Evolutionary conservation across 148 eudicot species (phyloP).

Genomic region (Cornus suecica): DNA sequence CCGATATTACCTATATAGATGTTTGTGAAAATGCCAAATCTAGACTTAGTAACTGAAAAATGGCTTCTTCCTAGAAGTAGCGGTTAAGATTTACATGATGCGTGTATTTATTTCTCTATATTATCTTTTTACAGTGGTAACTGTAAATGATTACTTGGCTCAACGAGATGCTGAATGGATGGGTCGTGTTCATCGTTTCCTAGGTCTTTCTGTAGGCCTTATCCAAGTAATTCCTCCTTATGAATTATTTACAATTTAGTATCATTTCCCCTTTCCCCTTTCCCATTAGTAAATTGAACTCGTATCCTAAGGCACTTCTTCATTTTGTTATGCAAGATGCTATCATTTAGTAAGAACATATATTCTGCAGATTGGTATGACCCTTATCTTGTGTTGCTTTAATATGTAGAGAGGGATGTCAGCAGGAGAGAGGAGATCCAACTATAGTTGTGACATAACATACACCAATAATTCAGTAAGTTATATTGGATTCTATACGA

Average conservation of each 20-base stretch:
- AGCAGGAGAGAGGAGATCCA: constrained; percentile 65
- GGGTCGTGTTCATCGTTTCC: constrained; percentile 97
- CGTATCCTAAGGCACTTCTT: background rate
- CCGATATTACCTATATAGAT: no score
- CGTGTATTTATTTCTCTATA: constrained; percentile 16
- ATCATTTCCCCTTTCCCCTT: background rate
- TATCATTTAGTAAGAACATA: background rate
- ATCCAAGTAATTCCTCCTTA: constrained; percentile 59
- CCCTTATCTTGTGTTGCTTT: constrained; percentile 17
- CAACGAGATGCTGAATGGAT: constrained; percentile 99
- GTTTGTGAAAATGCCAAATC: background rate
- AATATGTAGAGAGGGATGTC: constrained; percentile 73
- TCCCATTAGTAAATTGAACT: background rate
- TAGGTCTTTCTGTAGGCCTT: constrained; percentile 98
- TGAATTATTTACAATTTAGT: constrained; percentile 1
- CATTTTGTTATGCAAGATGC: constrained; percentile 9
- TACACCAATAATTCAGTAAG: constrained; percentile 95
- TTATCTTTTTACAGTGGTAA: constrained; percentile 65
- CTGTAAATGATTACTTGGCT: constrained; percentile 98
- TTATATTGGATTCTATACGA: background rate
- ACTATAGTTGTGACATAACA: constrained; percentile 87
- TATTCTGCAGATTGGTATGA: background rate
- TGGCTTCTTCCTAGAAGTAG: background rate
- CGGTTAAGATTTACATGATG: background rate
- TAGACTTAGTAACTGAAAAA: background rate